phyloP scores from a whole-genome alignment of 805 yeast genomes.

The Sugiyamaella boreocaroliniensis region DNA sequence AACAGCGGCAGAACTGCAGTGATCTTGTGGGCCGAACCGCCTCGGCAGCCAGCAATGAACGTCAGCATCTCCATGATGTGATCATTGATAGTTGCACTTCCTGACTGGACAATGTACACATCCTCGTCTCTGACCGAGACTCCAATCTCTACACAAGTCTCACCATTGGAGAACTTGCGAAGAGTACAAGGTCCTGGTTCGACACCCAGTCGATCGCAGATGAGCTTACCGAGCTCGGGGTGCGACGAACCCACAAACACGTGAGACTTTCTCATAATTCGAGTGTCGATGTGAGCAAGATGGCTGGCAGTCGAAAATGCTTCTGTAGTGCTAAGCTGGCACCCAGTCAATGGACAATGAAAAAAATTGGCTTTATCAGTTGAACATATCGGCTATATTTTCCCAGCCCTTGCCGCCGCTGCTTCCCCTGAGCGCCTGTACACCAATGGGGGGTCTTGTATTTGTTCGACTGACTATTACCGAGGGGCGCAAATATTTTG shows the following conservation, averaged over 20 bases:
- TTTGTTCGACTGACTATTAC: too few species aligned
- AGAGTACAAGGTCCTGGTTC: constrained; percentile 90
- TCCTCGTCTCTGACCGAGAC: constrained; percentile 95
- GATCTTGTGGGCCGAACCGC: constrained; percentile 96
- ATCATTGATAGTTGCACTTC: constrained; percentile 81
- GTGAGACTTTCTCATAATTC: constrained; percentile 86
- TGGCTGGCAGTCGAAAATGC: too few species aligned
- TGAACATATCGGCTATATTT: not conserved
- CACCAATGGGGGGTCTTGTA: not conserved
- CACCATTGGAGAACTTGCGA: constrained; percentile 93
- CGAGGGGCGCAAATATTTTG: too few species aligned
- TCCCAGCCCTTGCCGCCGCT: not conserved
- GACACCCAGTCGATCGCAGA: constrained; percentile 85
- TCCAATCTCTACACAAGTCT: constrained; percentile 92
- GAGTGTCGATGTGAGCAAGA: not conserved
- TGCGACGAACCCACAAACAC: constrained; percentile 95
- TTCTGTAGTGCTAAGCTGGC: too few species aligned
- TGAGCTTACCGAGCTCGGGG: constrained; percentile 85
- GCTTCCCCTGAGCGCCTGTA: not conserved
- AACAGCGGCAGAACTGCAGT: constrained; percentile 97
- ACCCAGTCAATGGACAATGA: not conserved
- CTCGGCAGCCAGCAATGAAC: constrained; percentile 89
- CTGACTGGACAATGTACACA: constrained; percentile 87
- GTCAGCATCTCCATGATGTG: constrained; percentile 94
- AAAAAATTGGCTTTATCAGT: not conserved